Evolutionary conservation across 176 grass and related monocot species (phyloP), one percentile per base, ranked within the genome.

Genomic region (Ananas comosus): DNA sequence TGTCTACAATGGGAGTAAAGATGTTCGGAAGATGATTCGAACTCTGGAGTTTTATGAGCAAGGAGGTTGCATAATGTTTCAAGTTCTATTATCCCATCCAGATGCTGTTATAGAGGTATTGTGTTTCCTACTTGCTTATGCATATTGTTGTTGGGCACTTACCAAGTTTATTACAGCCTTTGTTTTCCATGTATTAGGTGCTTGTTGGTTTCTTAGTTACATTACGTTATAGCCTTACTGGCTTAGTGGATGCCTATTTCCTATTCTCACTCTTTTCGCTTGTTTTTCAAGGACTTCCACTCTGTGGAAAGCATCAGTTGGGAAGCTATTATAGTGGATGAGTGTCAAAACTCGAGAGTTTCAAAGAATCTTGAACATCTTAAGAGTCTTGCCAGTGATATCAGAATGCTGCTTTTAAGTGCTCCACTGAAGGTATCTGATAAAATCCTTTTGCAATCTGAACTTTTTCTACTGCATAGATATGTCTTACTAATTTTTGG

Each of bases 31-130:
- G 82, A 74, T 81, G 49, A 89, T 96, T 79, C 88, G 23, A 78
- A 72, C 79, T 84, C 50, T 86, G 66, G 88, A 96, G 75, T 96
- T 96, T 72, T 86, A 80, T 84, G 66, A 82, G 57, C 69, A 86
- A 61, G 66, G 72, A 70, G 70, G 83, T 67, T 84, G 69, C 42
- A 75, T 91, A 68, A 88, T 91, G 85, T 86, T 96, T 22, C 88
- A 96, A 82, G 92, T 96, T 67, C 81, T 96, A 27, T 69, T 96
- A 72, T 85, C 88, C 70, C 83, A 91, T 73, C 83, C 83, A 64
- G 85, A 91, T 82, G 85, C 76, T 23, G 68, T 91, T 21, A 17
- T 85, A 74, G 88, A 96, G 92, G 92, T 96, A 91, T 74, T 53
- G 24, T 48, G 33, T 67, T 47, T 76, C 64, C 56, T 83, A 16